Evolutionary conservation across 140 eudicot genomes (phyloP).

Genomic region (Cichorium intybus): DNA sequence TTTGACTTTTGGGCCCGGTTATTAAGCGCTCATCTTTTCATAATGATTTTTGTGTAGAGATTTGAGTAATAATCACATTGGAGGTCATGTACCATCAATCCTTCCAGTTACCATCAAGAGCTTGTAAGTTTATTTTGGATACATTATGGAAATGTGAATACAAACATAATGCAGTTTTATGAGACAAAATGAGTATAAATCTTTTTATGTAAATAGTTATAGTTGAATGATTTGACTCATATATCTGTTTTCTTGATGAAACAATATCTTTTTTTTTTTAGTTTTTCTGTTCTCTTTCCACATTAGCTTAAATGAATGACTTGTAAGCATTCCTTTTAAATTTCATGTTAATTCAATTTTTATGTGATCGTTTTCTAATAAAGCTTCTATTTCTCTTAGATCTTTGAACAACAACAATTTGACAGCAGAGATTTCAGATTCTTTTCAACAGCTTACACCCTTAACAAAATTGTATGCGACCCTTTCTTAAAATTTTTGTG

Average conservation of each 20-base stretch:
- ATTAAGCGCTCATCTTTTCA: too few relatives aligned
- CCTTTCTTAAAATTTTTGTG: conserved; percentile 5
- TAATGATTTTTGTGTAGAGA: conserved; percentile 43
- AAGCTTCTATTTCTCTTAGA: conserved; percentile 35
- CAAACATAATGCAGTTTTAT: too few relatives aligned
- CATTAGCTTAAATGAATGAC: conserved; percentile 72
- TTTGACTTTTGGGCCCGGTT: too few relatives aligned
- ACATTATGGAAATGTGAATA: too few relatives aligned
- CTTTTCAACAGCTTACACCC: conserved; percentile 54
- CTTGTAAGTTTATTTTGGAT: conserved; percentile 59
- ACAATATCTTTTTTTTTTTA: too few relatives aligned
- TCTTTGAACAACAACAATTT: conserved; percentile 65
- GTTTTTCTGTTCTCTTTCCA: conserved; percentile 55
- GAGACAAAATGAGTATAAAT: too few relatives aligned
- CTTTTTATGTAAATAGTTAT: too few relatives aligned
- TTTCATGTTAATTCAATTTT: conserved; percentile 20
- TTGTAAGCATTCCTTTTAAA: conserved; percentile 48
- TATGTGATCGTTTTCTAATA: conserved; percentile 1
- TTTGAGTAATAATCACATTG: conserved; percentile 80
- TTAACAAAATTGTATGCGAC: conserved; percentile 55
- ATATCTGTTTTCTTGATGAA: too few relatives aligned
- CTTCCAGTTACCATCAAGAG: conserved; percentile 69
- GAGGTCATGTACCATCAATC: conserved; percentile 70
- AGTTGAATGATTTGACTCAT: too few relatives aligned
- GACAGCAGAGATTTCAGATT: conserved; percentile 75